A percentile compares a stretch with the other conserved stretches of the same genome.
phyloP scores from a whole-genome alignment of 768 basidiomycete genomes.

The Naganishia friedmannii region DNA sequence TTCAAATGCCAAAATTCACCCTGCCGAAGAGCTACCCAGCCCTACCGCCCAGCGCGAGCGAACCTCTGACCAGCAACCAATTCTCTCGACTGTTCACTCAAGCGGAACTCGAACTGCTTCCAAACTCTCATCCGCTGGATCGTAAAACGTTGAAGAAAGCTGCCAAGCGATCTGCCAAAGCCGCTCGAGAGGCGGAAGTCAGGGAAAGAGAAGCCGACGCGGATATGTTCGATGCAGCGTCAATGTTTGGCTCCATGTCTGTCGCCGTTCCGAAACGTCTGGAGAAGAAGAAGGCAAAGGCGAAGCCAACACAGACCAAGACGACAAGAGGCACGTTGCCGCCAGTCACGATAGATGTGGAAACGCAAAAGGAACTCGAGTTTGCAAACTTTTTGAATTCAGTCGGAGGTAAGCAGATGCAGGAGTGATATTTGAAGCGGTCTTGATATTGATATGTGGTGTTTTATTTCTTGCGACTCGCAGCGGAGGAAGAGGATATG shows the following conservation, averaged over 20 bases:
- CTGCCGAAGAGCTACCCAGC: not conserved
- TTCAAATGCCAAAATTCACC: not conserved
- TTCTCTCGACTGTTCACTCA: conserved; percentile 42
- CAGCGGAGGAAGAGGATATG: conserved; percentile 27
- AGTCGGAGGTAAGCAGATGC: conserved; percentile 42
- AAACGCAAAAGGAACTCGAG: conserved; percentile 44
- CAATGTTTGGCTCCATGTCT: conserved; percentile 40
- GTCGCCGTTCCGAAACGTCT: conserved; percentile 55
- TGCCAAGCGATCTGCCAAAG: conserved; percentile 43
- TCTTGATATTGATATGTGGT: not conserved
- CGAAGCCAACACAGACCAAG: conserved; percentile 51
- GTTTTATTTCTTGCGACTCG: not conserved
- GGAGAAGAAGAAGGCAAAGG: conserved; percentile 48
- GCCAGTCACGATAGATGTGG: conserved; percentile 41
- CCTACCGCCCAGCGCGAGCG: not conserved
- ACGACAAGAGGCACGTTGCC: conserved; percentile 31
- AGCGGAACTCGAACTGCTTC: conserved; percentile 44
- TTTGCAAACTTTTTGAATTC: conserved; percentile 46
- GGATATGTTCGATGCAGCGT: conserved; percentile 36
- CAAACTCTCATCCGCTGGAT: conserved; percentile 39
- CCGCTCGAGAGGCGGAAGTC: conserved; percentile 39
- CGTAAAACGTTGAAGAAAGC: conserved; percentile 43
- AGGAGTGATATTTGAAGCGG: not conserved
- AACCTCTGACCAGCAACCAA: conserved; percentile 13
- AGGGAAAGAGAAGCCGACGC: conserved; percentile 37